Evolutionary conservation across 2,329 filamentous ascomycete species (phyloP).

Genomic region (Plenodomus biglobosus): DNA sequence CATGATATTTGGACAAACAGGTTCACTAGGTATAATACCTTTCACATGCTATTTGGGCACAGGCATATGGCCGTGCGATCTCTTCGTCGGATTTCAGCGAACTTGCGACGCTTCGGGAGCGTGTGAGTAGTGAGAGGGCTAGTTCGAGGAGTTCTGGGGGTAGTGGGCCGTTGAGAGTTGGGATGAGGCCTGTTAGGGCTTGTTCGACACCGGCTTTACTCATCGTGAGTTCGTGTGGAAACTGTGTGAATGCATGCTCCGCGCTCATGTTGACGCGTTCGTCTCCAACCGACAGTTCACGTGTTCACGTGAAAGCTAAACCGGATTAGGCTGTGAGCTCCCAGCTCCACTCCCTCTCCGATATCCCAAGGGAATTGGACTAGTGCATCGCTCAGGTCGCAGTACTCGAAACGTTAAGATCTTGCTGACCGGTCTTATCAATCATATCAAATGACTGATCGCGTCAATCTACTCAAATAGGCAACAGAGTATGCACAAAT

Average conservation of each 20-base stretch:
- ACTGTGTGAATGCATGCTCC: too few relatives aligned
- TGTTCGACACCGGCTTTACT: constrained; percentile 33
- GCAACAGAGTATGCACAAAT: neutral
- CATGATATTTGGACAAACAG: too few relatives aligned
- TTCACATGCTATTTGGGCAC: constrained; percentile 71
- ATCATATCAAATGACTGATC: too few relatives aligned
- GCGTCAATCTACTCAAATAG: too few relatives aligned
- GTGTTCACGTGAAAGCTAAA: constrained; percentile 13
- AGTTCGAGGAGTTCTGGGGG: constrained; percentile 38
- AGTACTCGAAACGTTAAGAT: too few relatives aligned
- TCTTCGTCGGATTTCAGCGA: constrained; percentile 42
- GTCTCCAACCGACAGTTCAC: constrained; percentile 1
- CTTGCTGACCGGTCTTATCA: too few relatives aligned
- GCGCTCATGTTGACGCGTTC: neutral
- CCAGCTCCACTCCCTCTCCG: too few relatives aligned
- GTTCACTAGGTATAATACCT: too few relatives aligned
- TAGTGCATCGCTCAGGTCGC: too few relatives aligned
- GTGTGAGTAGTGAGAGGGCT: constrained; percentile 38
- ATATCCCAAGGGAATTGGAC: too few relatives aligned
- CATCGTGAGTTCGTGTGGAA: constrained; percentile 10
- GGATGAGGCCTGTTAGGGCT: constrained; percentile 47
- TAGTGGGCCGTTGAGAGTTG: constrained; percentile 39
- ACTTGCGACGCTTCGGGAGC: constrained; percentile 53
- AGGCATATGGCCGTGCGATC: constrained; percentile 43
- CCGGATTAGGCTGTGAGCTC: neutral